Evolutionary conservation across 1,284 basidiomycete genomes (phyloP), one percentile per base, ranked within the genome.

Genomic region (Gomphus bonarii): DNA sequence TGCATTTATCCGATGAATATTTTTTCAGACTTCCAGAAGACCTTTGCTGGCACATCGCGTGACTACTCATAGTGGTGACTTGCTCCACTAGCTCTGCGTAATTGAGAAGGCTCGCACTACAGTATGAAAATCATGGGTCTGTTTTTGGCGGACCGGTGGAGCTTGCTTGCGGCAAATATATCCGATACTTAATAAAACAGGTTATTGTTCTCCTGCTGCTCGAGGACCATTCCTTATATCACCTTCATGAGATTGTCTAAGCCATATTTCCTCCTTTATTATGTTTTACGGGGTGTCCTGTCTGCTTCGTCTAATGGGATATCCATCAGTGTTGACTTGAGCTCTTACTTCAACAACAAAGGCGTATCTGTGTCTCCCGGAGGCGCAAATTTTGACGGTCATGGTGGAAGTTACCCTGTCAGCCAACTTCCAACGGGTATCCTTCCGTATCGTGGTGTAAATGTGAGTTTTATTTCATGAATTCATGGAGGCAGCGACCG

Each of bases 261-360:
- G 25, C 9, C 25, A 2, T 46, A 8, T 46, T 25, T 46, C 28
- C 9, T 46, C 25, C 1, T 30, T 10, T 46, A 2, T 6, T 46
- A 14, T 14, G 44, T 22, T 11, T 14, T 46, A 16, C 20, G 44
- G 14, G n/a, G 28, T 30, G 44, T 25, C 20, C 25, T 46, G 2
- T 30, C 28, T 33, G 48, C 48, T 18, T 14, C 30, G 14, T 33
- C 48, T 50, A 50, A 50, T 33, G 48, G 48, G 22, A 18, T 56
- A 7, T 56, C 55, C 4, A 16, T 38, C 20, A 50, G 55, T 40
- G 48, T 56, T 25, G 47, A 50, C 35, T 18, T 56, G 18, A 11
- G 28, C 36, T 50, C 55, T 22, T 42, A 49, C 46, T 56, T 56
- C 33, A 40, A 56, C 30, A 56, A 56, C 47, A 56, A 56, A n/a